Percentiles rank a stretch among this genome's conserved stretches.
Conservation (phyloP, 164 flowering plant species). For the Aristolochia contorta region DNA sequence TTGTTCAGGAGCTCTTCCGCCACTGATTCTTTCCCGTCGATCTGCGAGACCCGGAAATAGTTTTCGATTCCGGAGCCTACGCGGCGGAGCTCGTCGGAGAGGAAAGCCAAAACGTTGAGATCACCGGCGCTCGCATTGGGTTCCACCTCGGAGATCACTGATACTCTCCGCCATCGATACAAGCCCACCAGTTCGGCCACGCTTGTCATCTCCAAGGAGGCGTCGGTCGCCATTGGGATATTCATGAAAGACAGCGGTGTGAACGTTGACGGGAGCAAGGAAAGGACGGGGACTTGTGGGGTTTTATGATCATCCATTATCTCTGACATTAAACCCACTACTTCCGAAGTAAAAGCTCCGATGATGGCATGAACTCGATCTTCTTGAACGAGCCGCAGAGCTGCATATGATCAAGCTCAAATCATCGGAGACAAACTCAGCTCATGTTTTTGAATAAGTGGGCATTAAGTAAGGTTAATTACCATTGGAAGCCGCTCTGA, state of each 20-base stretch:
- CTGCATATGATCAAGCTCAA: neutral
- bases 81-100: conserved; percentile 7
- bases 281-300: conserved; percentile 13
- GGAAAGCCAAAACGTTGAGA: neutral
- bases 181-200: conserved; percentile 12
- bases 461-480: neutral
- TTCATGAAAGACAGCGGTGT: conserved; percentile 6
- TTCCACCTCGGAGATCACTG: too few species aligned
- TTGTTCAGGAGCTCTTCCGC: neutral
- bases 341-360: conserved; percentile 24
- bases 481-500: conserved; percentile 25
- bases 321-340: conserved; percentile 34
- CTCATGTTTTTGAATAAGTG: neutral
- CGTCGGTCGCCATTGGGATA: conserved; percentile 7
- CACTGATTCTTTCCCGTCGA: neutral
- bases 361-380: conserved; percentile 3
- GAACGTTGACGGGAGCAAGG: conserved; percentile 8
- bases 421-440: too few species aligned
- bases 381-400: conserved; percentile 3
- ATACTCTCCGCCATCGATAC: conserved; percentile 13
- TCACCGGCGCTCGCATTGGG: too few species aligned
- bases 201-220: conserved; percentile 9
- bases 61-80: conserved; percentile 2
- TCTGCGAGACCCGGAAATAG: neutral
- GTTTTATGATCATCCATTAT: conserved; percentile 25